Evolutionary conservation across 345 rosid species (phyloP).

Genomic region (Nasturtium officinale): DNA sequence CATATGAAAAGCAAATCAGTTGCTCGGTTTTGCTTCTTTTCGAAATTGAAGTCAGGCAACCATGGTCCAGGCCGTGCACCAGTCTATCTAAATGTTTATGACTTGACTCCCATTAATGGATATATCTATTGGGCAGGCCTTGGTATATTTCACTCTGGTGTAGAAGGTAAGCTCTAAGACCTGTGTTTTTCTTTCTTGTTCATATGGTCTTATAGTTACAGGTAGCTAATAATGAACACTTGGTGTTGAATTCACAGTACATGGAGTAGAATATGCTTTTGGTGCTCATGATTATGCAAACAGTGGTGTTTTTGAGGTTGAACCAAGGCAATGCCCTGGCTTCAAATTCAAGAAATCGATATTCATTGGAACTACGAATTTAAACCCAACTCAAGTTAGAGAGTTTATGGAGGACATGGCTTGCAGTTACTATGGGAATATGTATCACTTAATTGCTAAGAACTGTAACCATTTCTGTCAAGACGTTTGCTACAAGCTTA

Average conservation of each 20-base stretch:
- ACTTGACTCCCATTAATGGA: conserved; percentile 85
- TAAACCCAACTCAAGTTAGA: conserved; percentile 80
- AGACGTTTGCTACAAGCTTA: conserved; percentile 71
- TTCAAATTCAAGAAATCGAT: conserved; percentile 91
- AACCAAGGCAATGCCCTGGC: conserved; percentile 92
- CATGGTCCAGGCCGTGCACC: conserved; percentile 68
- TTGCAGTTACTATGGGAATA: conserved; percentile 77
- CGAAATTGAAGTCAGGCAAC: conserved; percentile 61
- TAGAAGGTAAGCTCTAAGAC: conserved; percentile 68
- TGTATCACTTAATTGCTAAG: conserved; percentile 86
- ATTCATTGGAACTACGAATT: conserved; percentile 81
- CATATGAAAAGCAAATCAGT: conserved; percentile 63
- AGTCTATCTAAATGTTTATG: conserved; percentile 91
- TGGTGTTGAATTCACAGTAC: conserved; percentile 51
- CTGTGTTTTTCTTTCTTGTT: conserved; percentile 16
- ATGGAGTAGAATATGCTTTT: conserved; percentile 94
- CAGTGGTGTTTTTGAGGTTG: conserved; percentile 94
- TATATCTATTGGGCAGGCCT: conserved; percentile 96
- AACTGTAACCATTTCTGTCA: conserved; percentile 95
- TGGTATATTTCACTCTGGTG: conserved; percentile 96
- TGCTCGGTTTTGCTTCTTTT: conserved; percentile 71
- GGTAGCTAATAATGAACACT: background rate
- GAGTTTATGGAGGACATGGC: conserved; percentile 84
- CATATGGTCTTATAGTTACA: conserved; percentile 6
- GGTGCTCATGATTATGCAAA: conserved; percentile 93